Conservation (phyloP, 139 green algal genomes). For the Eudorina sp. region DNA sequence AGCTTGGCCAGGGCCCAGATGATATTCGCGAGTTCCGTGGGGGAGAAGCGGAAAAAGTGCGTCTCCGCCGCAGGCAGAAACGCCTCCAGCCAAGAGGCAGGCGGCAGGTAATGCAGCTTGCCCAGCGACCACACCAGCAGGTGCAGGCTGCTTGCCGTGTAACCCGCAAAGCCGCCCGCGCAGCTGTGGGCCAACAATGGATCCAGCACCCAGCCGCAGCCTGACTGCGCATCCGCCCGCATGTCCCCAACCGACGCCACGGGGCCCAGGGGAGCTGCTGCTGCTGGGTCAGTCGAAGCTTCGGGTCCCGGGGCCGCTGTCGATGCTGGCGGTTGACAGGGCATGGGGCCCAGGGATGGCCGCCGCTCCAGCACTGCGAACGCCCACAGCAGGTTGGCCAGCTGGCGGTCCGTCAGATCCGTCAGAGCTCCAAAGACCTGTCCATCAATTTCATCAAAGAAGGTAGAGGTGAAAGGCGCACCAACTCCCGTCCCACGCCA, state of each 20-base stretch:
- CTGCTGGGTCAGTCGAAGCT: background rate
- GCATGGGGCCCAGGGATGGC: background rate
- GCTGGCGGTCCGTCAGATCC: conserved; percentile 60
- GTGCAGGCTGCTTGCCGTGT: conserved; percentile 57
- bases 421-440: conserved; percentile 54
- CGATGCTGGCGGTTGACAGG: background rate
- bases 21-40: conserved; percentile 62
- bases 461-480: too few species aligned
- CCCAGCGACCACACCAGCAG: conserved; percentile 62
- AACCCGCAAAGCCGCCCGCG: conserved; percentile 51
- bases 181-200: conserved; percentile 43
- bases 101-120: conserved; percentile 55
- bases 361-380: conserved; percentile 61
- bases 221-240: background rate
- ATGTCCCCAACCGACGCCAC: background rate
- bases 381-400: conserved; percentile 68
- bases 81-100: conserved; percentile 31
- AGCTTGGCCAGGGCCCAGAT: conserved; percentile 67
- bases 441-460: too few species aligned
- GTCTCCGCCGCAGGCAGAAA: conserved; percentile 54
- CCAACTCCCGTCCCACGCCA: too few species aligned
- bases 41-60: conserved; percentile 62
- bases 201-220: conserved; percentile 45
- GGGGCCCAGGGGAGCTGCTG: background rate
- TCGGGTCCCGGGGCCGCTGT: background rate